Percentiles rank a stretch among this genome's conserved stretches.
These are phyloP conservation scores for Moesziomyces sp. DNA, from an alignment of 1,284 basidiomycete species.

Conservation along the genomic window DNA sequence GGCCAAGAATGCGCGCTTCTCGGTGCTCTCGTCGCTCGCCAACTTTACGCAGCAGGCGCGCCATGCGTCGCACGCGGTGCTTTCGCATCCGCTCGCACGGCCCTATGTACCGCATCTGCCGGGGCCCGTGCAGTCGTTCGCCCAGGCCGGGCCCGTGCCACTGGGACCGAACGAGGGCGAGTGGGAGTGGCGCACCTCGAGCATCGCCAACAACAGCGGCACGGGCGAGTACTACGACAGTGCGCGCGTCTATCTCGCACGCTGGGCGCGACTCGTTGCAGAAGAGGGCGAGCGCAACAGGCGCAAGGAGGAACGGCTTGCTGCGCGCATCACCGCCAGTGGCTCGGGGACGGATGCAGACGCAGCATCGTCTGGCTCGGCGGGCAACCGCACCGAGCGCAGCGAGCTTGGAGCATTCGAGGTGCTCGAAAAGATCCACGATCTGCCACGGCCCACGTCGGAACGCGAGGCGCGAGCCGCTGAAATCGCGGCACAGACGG, in stretches of 20 bases:
- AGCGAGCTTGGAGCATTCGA: conserved; percentile 57
- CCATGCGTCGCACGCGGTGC: conserved; percentile 54
- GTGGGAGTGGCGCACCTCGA: conserved; percentile 52
- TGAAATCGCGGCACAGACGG: conserved; percentile 18
- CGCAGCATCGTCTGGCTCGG: conserved; percentile 1
- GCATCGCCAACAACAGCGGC: conserved; percentile 45
- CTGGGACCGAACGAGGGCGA: conserved; percentile 54
- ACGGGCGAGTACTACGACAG: conserved; percentile 83
- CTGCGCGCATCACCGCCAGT: conserved; percentile 5
- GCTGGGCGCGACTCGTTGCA: conserved; percentile 93
- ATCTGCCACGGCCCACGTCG: conserved; percentile 36
- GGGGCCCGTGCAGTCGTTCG: conserved; percentile 50
- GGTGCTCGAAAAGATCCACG: conserved; percentile 43
- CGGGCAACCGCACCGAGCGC: conserved; percentile 13
- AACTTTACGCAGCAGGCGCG: conserved; percentile 62
- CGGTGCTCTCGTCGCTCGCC: conserved; percentile 60
- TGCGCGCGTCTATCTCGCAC: conserved; percentile 92
- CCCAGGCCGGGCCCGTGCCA: conserved; percentile 62
- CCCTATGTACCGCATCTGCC: conserved; percentile 55
- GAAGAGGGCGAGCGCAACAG: conserved; percentile 65
- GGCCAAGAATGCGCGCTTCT: conserved; percentile 62
- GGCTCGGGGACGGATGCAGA: neutral
- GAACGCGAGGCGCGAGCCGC: conserved; percentile 25
- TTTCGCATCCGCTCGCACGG: conserved; percentile 54
- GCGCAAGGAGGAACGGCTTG: conserved; percentile 38